These are phyloP conservation scores for Dimocarpus longan DNA, from an alignment of 345 rosid species.

Conservation along the genomic window DNA sequence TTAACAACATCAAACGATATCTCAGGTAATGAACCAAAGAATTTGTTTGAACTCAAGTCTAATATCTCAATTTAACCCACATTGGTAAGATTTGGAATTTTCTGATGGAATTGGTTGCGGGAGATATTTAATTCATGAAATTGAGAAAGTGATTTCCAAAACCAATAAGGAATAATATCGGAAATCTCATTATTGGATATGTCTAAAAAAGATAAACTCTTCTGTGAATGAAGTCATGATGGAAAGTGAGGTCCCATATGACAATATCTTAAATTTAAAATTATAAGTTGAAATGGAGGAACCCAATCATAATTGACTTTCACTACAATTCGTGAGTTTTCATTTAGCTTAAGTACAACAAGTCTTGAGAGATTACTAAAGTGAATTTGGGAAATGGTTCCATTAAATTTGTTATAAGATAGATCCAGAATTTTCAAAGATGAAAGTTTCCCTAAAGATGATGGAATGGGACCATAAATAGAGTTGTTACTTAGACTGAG, in stretches of 20 bases:
- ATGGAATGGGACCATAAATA: background rate
- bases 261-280: conserved; percentile 24
- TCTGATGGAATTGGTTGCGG: conserved; percentile 30
- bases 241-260: conserved; percentile 33
- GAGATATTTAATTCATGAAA: conserved; percentile 26
- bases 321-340: background rate
- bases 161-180: conserved; percentile 32
- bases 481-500: background rate
- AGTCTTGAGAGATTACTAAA: too few species aligned
- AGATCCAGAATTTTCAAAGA: background rate
- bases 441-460: background rate
- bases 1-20: conserved; percentile 14
- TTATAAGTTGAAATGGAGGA: conserved; percentile 32
- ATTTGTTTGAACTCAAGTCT: conserved; percentile 29
- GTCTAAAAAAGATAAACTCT: conserved; percentile 10
- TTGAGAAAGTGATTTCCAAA: conserved; percentile 24
- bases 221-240: conserved; percentile 30
- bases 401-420: background rate
- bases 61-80: background rate
- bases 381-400: conserved; percentile 11
- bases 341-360: too few species aligned
- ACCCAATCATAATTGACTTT: conserved; percentile 28
- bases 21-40: conserved; percentile 24
- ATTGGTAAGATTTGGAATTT: conserved; percentile 22
- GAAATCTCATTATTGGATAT: conserved; percentile 31